Conservation (phyloP, 306 rosid genomes). For the Cicer yamashitae region DNA sequence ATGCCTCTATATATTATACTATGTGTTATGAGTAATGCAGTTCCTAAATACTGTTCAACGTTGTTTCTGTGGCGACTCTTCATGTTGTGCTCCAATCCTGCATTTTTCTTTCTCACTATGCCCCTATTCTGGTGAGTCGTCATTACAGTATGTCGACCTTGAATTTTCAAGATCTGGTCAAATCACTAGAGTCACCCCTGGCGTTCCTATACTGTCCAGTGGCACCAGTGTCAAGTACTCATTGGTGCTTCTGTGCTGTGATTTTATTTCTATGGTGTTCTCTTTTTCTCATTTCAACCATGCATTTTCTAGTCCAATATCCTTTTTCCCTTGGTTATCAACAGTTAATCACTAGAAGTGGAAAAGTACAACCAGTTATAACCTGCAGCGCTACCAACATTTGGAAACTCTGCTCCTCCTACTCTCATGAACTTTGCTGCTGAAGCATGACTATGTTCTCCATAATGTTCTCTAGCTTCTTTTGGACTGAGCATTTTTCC, state of each 20-base stretch:
- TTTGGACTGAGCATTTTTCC: slow-evolving; percentile 17
- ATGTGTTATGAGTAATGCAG: slow-evolving; percentile 12
- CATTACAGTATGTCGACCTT: slow-evolving; percentile 14
- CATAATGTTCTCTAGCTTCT: slow-evolving; percentile 12
- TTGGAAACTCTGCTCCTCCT: background rate
- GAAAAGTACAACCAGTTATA: slow-evolving; percentile 1
- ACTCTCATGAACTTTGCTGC: background rate
- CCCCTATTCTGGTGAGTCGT: background rate
- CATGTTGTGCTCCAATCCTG: background rate
- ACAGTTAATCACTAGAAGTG: background rate
- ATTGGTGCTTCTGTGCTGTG: background rate
- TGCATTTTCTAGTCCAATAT: slow-evolving; percentile 1
- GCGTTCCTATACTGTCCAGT: background rate
- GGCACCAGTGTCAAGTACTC: background rate
- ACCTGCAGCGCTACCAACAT: background rate
- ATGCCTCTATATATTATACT: background rate
- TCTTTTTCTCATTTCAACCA: background rate
- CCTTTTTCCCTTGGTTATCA: background rate
- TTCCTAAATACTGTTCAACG: slow-evolving; percentile 5
- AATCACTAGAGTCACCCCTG: background rate
- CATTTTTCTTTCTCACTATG: slow-evolving; percentile 5
- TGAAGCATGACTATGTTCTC: slow-evolving; percentile 5
- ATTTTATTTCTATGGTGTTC: background rate
- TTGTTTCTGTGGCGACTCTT: background rate
- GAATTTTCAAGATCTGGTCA: slow-evolving; percentile 5